Conservation (phyloP, 2,329 filamentous ascomycete species). For the Sphaerulina musiva region DNA sequence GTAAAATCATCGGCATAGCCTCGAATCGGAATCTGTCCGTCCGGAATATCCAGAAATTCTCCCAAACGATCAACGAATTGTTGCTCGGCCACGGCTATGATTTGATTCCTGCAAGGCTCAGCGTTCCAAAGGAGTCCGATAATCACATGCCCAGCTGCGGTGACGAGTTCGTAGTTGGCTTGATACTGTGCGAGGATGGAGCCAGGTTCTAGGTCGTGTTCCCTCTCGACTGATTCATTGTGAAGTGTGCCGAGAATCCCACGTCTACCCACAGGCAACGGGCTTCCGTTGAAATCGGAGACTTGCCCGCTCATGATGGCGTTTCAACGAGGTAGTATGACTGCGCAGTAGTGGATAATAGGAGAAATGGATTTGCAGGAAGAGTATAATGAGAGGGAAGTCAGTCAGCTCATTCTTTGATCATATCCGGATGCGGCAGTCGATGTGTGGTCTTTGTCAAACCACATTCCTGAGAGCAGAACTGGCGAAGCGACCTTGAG, state of each 20-base stretch:
- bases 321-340: background rate
- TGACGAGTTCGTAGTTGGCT: background rate
- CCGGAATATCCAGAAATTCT: too few species aligned
- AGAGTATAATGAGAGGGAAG: background rate
- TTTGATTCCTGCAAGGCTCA: background rate
- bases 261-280: background rate
- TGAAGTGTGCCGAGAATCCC: background rate
- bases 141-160: background rate
- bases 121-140: background rate
- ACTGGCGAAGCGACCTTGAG: background rate
- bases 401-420: conserved; percentile 1
- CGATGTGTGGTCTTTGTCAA: conserved; percentile 1
- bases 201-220: background rate
- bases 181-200: background rate
- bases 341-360: background rate
- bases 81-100: background rate
- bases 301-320: background rate
- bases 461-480: background rate
- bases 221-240: background rate
- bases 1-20: too few species aligned
- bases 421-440: background rate
- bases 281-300: background rate
- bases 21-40: too few species aligned
- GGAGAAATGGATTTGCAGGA: background rate
- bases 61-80: too few species aligned